phyloP scores from a whole-genome alignment of 2,329 filamentous ascomycete genomes.

The Teratosphaeriaceae sp. region DNA sequence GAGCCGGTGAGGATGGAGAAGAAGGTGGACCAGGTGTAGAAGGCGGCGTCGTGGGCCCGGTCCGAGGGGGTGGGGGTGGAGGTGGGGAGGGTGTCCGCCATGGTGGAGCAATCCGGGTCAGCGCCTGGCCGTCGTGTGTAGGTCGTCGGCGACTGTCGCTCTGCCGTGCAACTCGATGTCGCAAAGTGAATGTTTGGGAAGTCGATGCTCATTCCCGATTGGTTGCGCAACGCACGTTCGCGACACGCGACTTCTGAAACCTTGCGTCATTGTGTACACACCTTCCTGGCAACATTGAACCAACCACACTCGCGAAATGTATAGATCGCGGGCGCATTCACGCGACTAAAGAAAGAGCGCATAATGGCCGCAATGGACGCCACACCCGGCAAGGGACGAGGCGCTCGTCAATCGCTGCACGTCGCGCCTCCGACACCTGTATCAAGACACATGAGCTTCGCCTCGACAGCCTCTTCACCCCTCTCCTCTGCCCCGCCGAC shows the following conservation, averaged over 20 bases:
- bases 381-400: too few species aligned
- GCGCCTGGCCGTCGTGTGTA: too few species aligned
- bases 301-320: neutral
- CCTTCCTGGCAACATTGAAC: too few species aligned
- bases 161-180: neutral
- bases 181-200: conserved; percentile 1
- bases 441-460: conserved; percentile 1
- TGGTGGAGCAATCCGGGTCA: too few species aligned
- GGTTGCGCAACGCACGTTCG: neutral
- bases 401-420: neutral
- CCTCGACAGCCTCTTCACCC: conserved; percentile 5
- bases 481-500: conserved; percentile 6
- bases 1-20: conserved; percentile 73
- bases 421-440: conserved; percentile 5
- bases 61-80: conserved; percentile 7
- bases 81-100: conserved; percentile 4
- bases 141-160: neutral
- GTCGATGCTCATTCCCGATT: neutral
- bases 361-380: too few species aligned
- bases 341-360: too few species aligned
- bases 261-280: neutral
- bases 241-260: neutral
- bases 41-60: conserved; percentile 27
- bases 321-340: neutral
- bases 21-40: conserved; percentile 69